Conservation (phyloP, 371 early-diverging fungal species). For the Mucor mucedo region DNA sequence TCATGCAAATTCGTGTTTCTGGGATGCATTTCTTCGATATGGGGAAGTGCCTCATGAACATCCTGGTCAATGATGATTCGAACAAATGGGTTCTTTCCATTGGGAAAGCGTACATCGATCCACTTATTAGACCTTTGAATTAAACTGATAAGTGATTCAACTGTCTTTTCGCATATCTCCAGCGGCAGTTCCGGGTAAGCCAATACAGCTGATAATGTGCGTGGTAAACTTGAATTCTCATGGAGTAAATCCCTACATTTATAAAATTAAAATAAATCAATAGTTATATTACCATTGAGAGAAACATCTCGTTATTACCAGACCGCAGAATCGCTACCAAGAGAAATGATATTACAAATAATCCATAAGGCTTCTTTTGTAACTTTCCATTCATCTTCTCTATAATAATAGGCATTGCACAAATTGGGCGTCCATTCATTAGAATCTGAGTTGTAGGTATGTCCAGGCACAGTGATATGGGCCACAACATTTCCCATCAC, state of each 20-base stretch:
- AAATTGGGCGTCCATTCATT: constrained; percentile 22
- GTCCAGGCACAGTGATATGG: constrained; percentile 41
- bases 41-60: constrained; percentile 3
- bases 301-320: constrained; percentile 14
- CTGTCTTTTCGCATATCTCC: constrained; percentile 26
- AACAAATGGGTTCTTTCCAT: constrained; percentile 28
- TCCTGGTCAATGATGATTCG: constrained; percentile 15
- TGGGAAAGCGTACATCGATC: constrained; percentile 41
- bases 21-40: constrained; percentile 5
- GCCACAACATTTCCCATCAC: constrained; percentile 48
- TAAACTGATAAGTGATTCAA: constrained; percentile 35
- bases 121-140: constrained; percentile 53
- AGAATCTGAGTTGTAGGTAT: constrained; percentile 16
- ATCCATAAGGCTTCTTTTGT: constrained; percentile 61
- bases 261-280: neutral
- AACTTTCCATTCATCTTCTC: constrained; percentile 59
- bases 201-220: constrained; percentile 19
- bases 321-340: constrained; percentile 38
- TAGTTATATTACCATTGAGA: neutral
- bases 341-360: constrained; percentile 56
- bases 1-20: neutral
- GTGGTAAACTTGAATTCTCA: constrained; percentile 24
- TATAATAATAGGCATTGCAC: constrained; percentile 14
- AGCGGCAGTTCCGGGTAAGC: constrained; percentile 23
- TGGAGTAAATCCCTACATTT: constrained; percentile 22